phyloP scores from a whole-genome alignment of 2,329 filamentous ascomycete species.

The Dactylonectria macrodidyma region DNA sequence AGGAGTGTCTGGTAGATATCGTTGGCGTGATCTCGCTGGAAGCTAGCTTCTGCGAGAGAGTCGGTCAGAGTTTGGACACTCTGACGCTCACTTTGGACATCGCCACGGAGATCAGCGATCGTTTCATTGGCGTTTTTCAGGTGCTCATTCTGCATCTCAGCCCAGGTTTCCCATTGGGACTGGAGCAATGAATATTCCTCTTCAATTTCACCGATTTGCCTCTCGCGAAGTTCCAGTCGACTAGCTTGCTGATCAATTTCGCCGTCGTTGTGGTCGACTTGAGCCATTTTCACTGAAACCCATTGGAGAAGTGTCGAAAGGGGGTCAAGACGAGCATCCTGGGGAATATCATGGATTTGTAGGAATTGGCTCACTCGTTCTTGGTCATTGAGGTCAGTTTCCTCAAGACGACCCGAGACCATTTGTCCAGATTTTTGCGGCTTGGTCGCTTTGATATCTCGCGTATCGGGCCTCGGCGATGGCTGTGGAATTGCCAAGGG shows the following conservation, averaged over 20 bases:
- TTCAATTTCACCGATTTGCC: background rate
- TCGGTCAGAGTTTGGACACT: too few relatives aligned
- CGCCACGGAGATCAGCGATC: background rate
- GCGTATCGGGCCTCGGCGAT: background rate
- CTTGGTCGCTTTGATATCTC: slow-evolving; percentile 1
- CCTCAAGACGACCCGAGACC: slow-evolving; percentile 2
- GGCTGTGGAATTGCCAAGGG: background rate
- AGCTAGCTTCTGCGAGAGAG: background rate
- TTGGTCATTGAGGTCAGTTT: slow-evolving; percentile 2
- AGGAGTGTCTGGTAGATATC: background rate
- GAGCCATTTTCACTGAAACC: background rate
- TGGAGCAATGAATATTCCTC: background rate
- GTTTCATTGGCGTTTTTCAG: background rate
- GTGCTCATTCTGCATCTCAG: background rate
- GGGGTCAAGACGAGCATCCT: background rate
- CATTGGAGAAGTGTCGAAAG: slow-evolving; percentile 16
- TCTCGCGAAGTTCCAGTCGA: background rate
- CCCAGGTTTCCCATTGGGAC: too few relatives aligned
- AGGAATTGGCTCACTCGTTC: slow-evolving; percentile 9
- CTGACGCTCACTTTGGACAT: background rate
- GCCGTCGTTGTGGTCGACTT: background rate
- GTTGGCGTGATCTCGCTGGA: background rate
- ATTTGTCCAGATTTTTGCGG: background rate
- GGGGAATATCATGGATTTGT: slow-evolving; percentile 18
- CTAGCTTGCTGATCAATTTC: background rate